Evolutionary conservation across 1,139 yeast genomes (phyloP), one percentile per base, ranked within the genome.

Genomic region (Sugiyamaella paludigena): DNA sequence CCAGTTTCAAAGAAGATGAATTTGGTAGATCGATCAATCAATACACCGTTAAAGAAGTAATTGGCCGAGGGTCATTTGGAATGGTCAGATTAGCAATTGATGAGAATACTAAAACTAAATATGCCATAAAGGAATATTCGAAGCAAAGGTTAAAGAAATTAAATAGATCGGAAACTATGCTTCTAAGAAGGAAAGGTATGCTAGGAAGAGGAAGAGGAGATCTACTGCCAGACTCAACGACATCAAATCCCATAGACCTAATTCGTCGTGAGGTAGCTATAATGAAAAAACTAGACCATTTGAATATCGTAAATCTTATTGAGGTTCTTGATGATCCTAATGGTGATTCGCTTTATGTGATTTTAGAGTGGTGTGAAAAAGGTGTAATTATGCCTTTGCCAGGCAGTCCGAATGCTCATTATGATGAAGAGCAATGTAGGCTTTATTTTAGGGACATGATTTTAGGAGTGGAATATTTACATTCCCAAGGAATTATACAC

Each of bases 1-100:
- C 75, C 37, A 58, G 58, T 27, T 54, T 58, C 47, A 55, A 58
- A 15, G 65, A 66, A 40, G 69, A 67, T 44, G 68, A 65, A 19
- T 61, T 62, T 3, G 68, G 70, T 16, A 50, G 55, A 26, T 58
- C 58, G 33, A 58, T 72, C 32, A 72, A 71, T 54, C 74, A 72
- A 58, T 92, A 89, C 66, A 74, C 76, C 48, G 73, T 91, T 11
- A 69, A 78, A 35, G 75, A 77, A 37, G 76, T 83, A 1, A 73
- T 91, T 43, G 98, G 98, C 0, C 81, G 83, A 57, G 98, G 98
- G 0, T 83, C 96, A 0, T 91, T 87, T 65, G 98, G 98, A 1
- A 80, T 84, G 0, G 98, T 92, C 2, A 85, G 92, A 59, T 78
- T 88, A 5, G 97, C 95, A 0, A 64, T 82, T 10, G 96, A 91